Percentiles rank a stretch among this genome's conserved stretches.
These are phyloP conservation scores for Pelagophyceae sp. DNA, from an alignment of 352 stramenopile genomes.

Conservation along the genomic window DNA sequence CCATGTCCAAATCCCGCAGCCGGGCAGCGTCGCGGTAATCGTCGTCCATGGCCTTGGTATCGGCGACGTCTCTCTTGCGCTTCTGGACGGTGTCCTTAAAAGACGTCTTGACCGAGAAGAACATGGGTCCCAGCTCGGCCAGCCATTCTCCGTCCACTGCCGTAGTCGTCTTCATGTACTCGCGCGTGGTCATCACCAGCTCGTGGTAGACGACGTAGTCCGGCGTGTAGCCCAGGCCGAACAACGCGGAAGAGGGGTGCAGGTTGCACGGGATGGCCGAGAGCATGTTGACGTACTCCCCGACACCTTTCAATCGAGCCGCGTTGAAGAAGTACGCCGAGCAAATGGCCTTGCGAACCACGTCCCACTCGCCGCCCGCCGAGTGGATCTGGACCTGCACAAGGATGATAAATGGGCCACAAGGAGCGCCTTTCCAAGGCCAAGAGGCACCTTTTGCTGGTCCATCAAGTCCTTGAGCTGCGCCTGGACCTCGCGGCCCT, in stretches of 20 bases:
- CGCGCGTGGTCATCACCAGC: slow-evolving; percentile 97
- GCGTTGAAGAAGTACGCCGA: slow-evolving; percentile 99
- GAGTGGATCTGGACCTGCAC: slow-evolving; percentile 93
- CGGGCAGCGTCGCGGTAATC: not conserved
- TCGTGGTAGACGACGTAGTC: slow-evolving; percentile 99
- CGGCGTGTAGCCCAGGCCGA: slow-evolving; percentile 93
- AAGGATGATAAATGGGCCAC: slow-evolving; percentile 89
- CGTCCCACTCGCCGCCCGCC: slow-evolving; percentile 85
- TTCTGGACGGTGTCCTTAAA: not conserved
- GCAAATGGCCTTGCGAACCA: slow-evolving; percentile 95
- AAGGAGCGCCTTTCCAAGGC: slow-evolving; percentile 77
- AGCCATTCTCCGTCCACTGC: slow-evolving; percentile 98
- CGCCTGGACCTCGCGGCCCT: not conserved
- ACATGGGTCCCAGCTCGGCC: slow-evolving; percentile 96
- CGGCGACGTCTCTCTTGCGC: not conserved
- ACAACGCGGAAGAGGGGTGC: slow-evolving; percentile 92
- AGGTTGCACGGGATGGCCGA: slow-evolving; percentile 92
- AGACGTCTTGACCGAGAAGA: slow-evolving; percentile 78
- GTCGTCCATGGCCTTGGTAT: not conserved
- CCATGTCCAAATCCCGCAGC: not conserved
- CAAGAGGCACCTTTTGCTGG: not conserved
- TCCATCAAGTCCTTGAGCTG: slow-evolving; percentile 23
- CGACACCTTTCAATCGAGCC: slow-evolving; percentile 96
- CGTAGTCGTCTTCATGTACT: slow-evolving; percentile 97
- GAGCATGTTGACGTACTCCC: slow-evolving; percentile 99